Conservation (phyloP, 495 filamentous ascomycete genomes). For the Aspergillus haitiensis region DNA sequence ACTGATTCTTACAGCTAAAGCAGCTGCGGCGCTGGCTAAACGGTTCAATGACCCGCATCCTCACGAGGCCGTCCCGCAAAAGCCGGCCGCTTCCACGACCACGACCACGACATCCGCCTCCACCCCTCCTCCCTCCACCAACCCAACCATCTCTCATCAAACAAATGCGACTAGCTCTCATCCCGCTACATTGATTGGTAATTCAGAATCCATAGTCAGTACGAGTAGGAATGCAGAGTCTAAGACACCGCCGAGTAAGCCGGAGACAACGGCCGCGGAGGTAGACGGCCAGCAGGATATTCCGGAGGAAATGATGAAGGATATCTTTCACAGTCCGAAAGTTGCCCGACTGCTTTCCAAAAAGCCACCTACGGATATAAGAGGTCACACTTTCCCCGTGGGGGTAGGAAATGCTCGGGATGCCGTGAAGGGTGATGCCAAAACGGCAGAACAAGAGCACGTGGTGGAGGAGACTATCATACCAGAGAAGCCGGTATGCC, state of each 20-base stretch:
- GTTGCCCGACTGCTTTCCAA: constrained; percentile 56
- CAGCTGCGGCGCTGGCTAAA: constrained; percentile 58
- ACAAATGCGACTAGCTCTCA: constrained; percentile 49
- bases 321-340: constrained; percentile 60
- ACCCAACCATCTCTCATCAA: constrained; percentile 18
- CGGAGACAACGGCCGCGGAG: neutral
- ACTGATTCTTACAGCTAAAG: constrained; percentile 62
- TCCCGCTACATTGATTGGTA: constrained; percentile 48
- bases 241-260: constrained; percentile 22
- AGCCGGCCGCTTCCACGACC: constrained; percentile 5
- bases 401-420: neutral
- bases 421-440: constrained; percentile 17
- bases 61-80: constrained; percentile 13
- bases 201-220: constrained; percentile 48
- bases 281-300: constrained; percentile 39
- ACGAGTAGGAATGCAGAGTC: constrained; percentile 29
- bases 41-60: constrained; percentile 50
- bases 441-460: neutral
- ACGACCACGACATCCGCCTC: neutral
- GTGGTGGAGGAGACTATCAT: constrained; percentile 30
- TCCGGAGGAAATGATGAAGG: constrained; percentile 58
- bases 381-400: neutral
- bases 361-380: constrained; percentile 24
- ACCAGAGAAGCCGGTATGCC: constrained; percentile 13
- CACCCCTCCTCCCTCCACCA: constrained; percentile 24